Evolutionary conservation across 1,139 yeast genomes (phyloP), one percentile per base, ranked within the genome.

Genomic region (Schizosaccharomyces versatilis): DNA sequence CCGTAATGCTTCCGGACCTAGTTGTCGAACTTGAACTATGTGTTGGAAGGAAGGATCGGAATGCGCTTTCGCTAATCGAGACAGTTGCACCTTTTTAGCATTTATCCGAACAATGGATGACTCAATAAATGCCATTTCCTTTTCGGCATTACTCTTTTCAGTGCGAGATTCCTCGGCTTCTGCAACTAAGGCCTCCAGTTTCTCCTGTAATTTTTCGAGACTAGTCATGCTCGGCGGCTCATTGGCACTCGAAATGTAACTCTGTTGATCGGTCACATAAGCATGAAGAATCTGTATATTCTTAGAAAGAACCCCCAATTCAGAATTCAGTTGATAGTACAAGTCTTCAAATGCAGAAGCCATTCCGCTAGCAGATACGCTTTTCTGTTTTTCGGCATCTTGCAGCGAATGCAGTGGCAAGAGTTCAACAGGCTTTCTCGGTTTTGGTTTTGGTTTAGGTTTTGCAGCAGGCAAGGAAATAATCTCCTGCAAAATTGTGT

Each of bases 1-100:
- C 12, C 49, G 49, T 19, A 44, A 36, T 9, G 49, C 49, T 44
- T 44, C 49, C 8, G 49, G 49, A 2, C 49, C 49, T 44, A 44
- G 32, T 17, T 44, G 49, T 1, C 49, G 49, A 5, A 44, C 3
- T 24, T 24, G 14, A 9, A 44, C 15, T 7, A 14, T 32, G 8
- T 44, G 19, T 9, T 17, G 8, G 32, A 44, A 44, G 15, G 32
- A 32, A 24, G 49, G 49, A 19, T 44, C 15, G 8, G 49, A 19
- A n/a, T 24, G 49, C 19, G 49, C 49, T 6, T 44, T 14, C 12
- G 32, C 10, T 3, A 44, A 32, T 44, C 49, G 19, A 17, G 19
- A 9, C 19, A 44, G 10, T 32, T 44, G 49, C 3, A 44, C 38
- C 32, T 36, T 44, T 24, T 44, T 44, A 9, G 49, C 49, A 19